A percentile compares a stretch with the other conserved stretches of the same genome.
Evolutionary conservation across 768 basidiomycete species (phyloP).

Genomic region (Leccinum rimulosum): DNA sequence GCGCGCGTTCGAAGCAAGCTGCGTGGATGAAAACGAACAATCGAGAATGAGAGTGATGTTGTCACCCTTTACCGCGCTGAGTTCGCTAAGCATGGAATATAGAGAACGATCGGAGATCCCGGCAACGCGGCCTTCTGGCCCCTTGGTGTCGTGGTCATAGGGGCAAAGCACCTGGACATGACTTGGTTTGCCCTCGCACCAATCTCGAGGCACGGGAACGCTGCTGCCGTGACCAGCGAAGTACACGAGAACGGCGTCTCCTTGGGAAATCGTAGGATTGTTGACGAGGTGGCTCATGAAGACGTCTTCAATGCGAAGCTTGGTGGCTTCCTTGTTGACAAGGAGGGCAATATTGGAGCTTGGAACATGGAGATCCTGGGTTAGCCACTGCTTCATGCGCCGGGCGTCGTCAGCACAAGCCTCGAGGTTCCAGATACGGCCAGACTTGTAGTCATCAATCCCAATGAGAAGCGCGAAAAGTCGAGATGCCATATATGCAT

Average conservation of each 20-base stretch:
- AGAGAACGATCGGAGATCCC: slow-evolving; percentile 71
- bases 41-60: slow-evolving; percentile 70
- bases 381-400: slow-evolving; percentile 55
- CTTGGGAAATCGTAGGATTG: slow-evolving; percentile 55
- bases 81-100: slow-evolving; percentile 56
- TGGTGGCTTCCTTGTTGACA: slow-evolving; percentile 58
- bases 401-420: slow-evolving; percentile 65
- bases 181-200: slow-evolving; percentile 47
- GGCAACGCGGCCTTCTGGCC: slow-evolving; percentile 44
- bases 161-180: slow-evolving; percentile 61
- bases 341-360: slow-evolving; percentile 55
- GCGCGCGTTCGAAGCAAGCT: slow-evolving; percentile 37
- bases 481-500: slow-evolving; percentile 39
- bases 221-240: slow-evolving; percentile 74
- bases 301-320: slow-evolving; percentile 55
- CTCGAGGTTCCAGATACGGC: slow-evolving; percentile 61
- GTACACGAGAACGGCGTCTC: slow-evolving; percentile 66
- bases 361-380: slow-evolving; percentile 55
- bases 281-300: slow-evolving; percentile 64
- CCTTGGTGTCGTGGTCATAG: slow-evolving; percentile 59
- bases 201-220: slow-evolving; percentile 53
- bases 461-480: slow-evolving; percentile 69
- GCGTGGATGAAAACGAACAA: slow-evolving; percentile 53
- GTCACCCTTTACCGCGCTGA: slow-evolving; percentile 56
- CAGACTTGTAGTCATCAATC: slow-evolving; percentile 67